Base-by-base conservation (phyloP, 2,329 filamentous ascomycete species). In the Verticillium isaacii region DNA sequence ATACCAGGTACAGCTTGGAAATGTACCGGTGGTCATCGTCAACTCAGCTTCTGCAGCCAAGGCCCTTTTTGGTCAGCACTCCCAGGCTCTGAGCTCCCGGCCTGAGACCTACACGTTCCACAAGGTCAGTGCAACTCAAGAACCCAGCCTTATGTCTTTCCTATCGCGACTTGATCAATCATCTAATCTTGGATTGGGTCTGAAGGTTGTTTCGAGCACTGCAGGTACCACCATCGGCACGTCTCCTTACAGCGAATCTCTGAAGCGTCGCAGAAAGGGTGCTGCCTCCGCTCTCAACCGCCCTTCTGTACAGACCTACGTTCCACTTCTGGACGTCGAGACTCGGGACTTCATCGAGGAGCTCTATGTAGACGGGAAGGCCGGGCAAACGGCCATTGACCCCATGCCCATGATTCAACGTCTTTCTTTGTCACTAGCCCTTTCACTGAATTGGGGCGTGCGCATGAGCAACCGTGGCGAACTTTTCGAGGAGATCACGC, bases 331-430 rank as follows among this genome's bases (percentile, higher is more conserved):
- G 1, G 85, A 89, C 58, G 70, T 86, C 7, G 87, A 89, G 71
- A 85, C 84, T 2, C 82, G 82, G 23, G 83, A 85, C 59, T 89
- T 89, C 60, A 76, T 89, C 57, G 79, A 80, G 55, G 88, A 90
- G 63, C 79, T 87, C 0, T 77, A 84, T 62, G 77, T 80, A 23
- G 84, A 87, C 63, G 87, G 87, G 3, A 74, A 81, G 7, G 78
- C 76, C 1, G 87, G 87, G 0, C 73, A 73, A 1, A 74, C 74
- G 1, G 78, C 84, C 0, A 81, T 89, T 0, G 85, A 90, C 61
- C 86, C 87, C 0, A 86, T 89, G 84, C 85, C 86, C 0, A 86
- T 88, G 82, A 88, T 89, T 56, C 87, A 89, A 67, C 82, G 87
- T 0, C 77, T 89, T 0, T 84, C 81, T 14, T 73, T 89, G 3